A percentile compares a stretch with the other conserved stretches of the same genome.
Conservation (phyloP, 768 basidiomycete species). For the Boletus sp. region DNA sequence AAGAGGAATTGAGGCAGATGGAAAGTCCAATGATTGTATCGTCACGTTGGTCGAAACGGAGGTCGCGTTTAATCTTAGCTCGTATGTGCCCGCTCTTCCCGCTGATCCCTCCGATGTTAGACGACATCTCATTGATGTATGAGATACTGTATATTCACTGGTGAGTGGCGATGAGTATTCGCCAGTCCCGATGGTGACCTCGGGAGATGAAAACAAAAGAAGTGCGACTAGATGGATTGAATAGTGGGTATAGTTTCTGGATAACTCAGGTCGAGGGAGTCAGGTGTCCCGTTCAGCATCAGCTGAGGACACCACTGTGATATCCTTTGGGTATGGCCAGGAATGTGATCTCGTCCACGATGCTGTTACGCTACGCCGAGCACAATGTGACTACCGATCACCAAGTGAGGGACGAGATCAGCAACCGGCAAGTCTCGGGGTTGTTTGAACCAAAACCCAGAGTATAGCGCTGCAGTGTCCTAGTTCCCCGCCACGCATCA, state of each 20-base stretch:
- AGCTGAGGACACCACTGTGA: conserved; percentile 46
- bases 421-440: conserved; percentile 30
- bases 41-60: conserved; percentile 40
- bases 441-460: conserved; percentile 42
- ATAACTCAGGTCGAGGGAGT: conserved; percentile 37
- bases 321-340: conserved; percentile 43
- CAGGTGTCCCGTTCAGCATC: conserved; percentile 33
- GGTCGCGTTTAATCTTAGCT: conserved; percentile 34
- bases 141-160: conserved; percentile 40
- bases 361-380: conserved; percentile 38
- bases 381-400: conserved; percentile 36
- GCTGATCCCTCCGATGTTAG: conserved; percentile 30
- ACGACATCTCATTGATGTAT: conserved; percentile 43
- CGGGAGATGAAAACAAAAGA: conserved; percentile 36
- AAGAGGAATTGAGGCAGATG: conserved; percentile 31
- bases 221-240: conserved; percentile 43
- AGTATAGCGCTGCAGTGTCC: conserved; percentile 42
- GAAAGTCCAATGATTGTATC: conserved; percentile 42
- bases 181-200: conserved; percentile 47
- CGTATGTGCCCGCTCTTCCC: conserved; percentile 40
- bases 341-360: conserved; percentile 41
- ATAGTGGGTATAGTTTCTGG: conserved; percentile 43
- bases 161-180: conserved; percentile 39
- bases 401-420: conserved; percentile 37
- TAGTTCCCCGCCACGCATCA: conserved; percentile 45